Evolutionary conservation across 768 basidiomycete species (phyloP).

Genomic region (Butyriboletus loyo): DNA sequence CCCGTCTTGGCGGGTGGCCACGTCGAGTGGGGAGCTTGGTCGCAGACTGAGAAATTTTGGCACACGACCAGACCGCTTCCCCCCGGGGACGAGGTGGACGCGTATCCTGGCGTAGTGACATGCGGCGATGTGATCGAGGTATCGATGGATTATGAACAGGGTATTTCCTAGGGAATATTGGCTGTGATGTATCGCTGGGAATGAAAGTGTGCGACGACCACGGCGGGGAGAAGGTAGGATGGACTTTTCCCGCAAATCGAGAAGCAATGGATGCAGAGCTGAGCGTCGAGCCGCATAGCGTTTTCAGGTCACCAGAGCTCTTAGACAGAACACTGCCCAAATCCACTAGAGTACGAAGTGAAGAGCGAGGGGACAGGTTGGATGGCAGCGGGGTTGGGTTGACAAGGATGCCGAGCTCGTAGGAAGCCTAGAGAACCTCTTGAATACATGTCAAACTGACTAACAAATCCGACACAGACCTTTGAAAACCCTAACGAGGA

Average conservation of each 20-base stretch:
- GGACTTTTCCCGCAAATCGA: slow-evolving; percentile 9
- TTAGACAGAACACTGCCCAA: neutral
- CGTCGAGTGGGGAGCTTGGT: slow-evolving; percentile 27
- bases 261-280: slow-evolving; percentile 23
- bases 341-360: slow-evolving; percentile 25
- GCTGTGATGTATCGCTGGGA: slow-evolving; percentile 6
- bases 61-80: slow-evolving; percentile 29
- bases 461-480: slow-evolving; percentile 8
- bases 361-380: slow-evolving; percentile 18
- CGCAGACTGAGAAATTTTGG: slow-evolving; percentile 29
- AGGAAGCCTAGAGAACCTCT: slow-evolving; percentile 11
- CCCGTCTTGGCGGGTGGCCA: slow-evolving; percentile 16
- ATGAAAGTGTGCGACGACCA: slow-evolving; percentile 3
- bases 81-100: slow-evolving; percentile 3
- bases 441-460: neutral
- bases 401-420: slow-evolving; percentile 22
- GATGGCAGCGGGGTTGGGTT: slow-evolving; percentile 2
- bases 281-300: slow-evolving; percentile 15
- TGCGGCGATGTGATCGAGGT: slow-evolving; percentile 9
- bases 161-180: slow-evolving; percentile 4
- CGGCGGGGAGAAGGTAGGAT: slow-evolving; percentile 2
- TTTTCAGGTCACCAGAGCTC: slow-evolving; percentile 17
- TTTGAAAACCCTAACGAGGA: slow-evolving; percentile 11
- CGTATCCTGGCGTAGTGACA: slow-evolving; percentile 6
- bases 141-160: slow-evolving; percentile 5